These are phyloP conservation scores for Papiliotrema laurentii DNA, from an alignment of 1,284 basidiomycete species.

Conservation along the genomic window DNA sequence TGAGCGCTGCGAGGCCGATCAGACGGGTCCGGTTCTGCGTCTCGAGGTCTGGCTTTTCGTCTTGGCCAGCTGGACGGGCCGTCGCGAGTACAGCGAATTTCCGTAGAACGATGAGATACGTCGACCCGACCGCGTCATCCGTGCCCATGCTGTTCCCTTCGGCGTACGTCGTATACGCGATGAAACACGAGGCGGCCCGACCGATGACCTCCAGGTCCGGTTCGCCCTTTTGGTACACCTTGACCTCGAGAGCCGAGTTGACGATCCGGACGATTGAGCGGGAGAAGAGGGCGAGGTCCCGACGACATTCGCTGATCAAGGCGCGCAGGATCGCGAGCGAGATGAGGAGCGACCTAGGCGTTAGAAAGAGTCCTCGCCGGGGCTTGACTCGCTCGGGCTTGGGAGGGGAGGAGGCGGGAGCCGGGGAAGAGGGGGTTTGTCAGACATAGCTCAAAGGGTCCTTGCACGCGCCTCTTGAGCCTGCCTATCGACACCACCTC, in stretches of 20 bases:
- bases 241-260: constrained; percentile 57
- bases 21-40: constrained; percentile 63
- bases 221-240: constrained; percentile 52
- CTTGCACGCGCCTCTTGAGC: no score
- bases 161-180: constrained; percentile 87
- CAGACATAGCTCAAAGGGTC: no score
- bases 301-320: constrained; percentile 82
- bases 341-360: constrained; percentile 69
- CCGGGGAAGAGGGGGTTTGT: no score
- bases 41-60: constrained; percentile 30
- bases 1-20: constrained; percentile 78
- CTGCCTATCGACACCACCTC: neutral
- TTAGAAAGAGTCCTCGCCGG: neutral
- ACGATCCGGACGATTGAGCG: constrained; percentile 71
- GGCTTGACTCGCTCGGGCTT: no score
- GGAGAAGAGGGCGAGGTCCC: constrained; percentile 78
- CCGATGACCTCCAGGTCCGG: constrained; percentile 78
- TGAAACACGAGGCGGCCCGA: constrained; percentile 77
- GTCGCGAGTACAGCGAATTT: constrained; percentile 61
- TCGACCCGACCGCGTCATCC: constrained; percentile 63
- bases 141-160: constrained; percentile 75
- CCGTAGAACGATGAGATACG: constrained; percentile 66
- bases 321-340: constrained; percentile 80
- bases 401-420: no score
- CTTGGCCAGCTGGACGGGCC: constrained; percentile 16